phyloP scores from a whole-genome alignment of 805 yeast species.

The Candida endomychidarum region DNA sequence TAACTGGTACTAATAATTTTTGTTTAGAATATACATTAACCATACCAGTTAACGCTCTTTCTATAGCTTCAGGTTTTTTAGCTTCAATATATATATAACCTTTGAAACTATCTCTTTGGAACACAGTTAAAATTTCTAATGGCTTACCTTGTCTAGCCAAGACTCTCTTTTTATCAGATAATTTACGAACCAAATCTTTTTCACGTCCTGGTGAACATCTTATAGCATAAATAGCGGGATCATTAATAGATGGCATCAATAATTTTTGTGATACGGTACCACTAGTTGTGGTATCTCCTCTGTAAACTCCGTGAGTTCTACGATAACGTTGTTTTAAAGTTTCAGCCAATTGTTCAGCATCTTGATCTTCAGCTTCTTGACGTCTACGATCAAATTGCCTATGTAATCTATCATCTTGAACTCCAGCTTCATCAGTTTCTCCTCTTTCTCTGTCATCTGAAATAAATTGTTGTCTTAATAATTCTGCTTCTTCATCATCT shows the following conservation, averaged over 20 bases:
- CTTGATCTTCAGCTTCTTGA: conserved; percentile 87
- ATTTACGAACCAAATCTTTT: conserved; percentile 81
- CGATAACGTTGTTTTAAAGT: conserved; percentile 92
- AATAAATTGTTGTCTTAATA: conserved; percentile 78
- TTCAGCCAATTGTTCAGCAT: conserved; percentile 91
- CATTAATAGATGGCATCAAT: conserved; percentile 91
- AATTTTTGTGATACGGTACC: conserved; percentile 84
- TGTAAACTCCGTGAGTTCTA: conserved; percentile 75
- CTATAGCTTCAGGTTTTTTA: conserved; percentile 87
- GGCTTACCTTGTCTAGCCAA: conserved; percentile 72
- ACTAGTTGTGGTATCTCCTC: conserved; percentile 72
- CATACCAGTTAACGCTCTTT: conserved; percentile 82
- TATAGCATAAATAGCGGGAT: conserved; percentile 94
- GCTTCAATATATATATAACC: conserved; percentile 96
- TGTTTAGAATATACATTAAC: conserved; percentile 76
- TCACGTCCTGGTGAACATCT: conserved; percentile 92
- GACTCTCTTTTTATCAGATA: conserved; percentile 80
- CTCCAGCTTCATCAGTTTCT: conserved; percentile 42
- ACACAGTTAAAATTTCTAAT: conserved; percentile 83
- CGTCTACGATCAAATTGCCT: conserved; percentile 87
- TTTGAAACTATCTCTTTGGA: conserved; percentile 89
- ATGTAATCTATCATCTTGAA: conserved; percentile 73
- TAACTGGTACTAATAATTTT: conserved; percentile 87
- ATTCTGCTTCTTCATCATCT: conserved; percentile 90
- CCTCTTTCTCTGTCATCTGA: conserved; percentile 67